Percentiles rank a stretch among this genome's conserved stretches.
phyloP scores from a whole-genome alignment of 1,284 basidiomycete genomes.

The Afroboletus lepidellus region DNA sequence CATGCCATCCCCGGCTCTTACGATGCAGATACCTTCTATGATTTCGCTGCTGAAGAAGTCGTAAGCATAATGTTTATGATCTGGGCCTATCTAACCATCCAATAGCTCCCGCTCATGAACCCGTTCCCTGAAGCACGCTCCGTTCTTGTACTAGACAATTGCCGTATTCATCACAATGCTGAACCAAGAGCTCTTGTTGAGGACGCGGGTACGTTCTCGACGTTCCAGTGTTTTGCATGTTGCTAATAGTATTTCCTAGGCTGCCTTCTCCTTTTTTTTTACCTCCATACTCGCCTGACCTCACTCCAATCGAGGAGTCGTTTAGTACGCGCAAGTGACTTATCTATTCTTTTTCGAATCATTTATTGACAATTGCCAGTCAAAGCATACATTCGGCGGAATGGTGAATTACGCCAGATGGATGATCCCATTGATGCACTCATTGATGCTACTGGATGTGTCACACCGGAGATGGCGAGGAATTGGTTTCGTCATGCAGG shows the following conservation, averaged over 20 bases:
- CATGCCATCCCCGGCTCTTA: background rate
- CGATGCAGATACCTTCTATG: slow-evolving; percentile 9
- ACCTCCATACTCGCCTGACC: background rate
- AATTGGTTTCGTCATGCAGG: too few relatives aligned
- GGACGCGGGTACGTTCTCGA: background rate
- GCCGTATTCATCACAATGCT: background rate
- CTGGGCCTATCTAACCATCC: too few relatives aligned
- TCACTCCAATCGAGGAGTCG: background rate
- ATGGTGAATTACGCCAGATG: too few relatives aligned
- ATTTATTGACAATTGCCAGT: too few relatives aligned
- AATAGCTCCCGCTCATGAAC: background rate
- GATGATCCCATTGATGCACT: too few relatives aligned
- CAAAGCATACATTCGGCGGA: too few relatives aligned
- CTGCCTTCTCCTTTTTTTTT: background rate
- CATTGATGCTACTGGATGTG: too few relatives aligned
- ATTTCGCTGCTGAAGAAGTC: background rate
- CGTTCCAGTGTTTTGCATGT: background rate
- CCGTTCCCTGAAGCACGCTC: background rate
- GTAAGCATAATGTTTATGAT: background rate
- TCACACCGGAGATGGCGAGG: too few relatives aligned
- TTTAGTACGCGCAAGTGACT: too few relatives aligned
- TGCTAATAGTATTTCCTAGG: background rate
- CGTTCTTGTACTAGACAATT: background rate
- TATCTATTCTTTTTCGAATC: too few relatives aligned
- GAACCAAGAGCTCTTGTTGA: background rate